Base-by-base conservation (phyloP, 495 filamentous ascomycete genomes). In the Sordaria brevicollis region DNA sequence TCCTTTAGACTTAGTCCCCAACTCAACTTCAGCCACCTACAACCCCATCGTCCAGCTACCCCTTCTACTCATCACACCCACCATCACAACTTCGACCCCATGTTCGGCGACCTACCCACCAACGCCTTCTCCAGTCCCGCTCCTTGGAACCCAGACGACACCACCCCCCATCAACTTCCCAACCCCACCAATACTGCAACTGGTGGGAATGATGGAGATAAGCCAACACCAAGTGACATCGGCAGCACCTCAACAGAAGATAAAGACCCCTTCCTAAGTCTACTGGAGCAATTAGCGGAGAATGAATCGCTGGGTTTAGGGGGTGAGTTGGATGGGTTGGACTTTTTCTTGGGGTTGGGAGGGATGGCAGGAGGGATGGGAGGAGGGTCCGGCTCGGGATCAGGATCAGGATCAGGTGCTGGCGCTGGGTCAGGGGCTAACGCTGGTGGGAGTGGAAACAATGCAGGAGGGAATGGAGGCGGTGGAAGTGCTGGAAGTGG, bases 211-310 rank as follows among this genome's bases (percentile, higher is more conserved):
- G 10, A 76, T 73, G n/a, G 62, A 67, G 10, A 41, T 13, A 49
- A 85, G 79, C 84, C 0, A 79, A 74, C 2, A 75, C 69, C 4
- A 79, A 85, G 80, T 70, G 77, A 80, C 31, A 77, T 79, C 11
- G 79, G 77, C 2, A 82, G 82, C 68, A 75, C 79, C 10, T 79
- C 70, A 3, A 77, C 80, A 13, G 82, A 82, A 39, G 91, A 93
- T 69, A 92, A 90, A 68, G 92, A 94, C 75, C 92, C 92, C 3
- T 94, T 94, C 73, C 74, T 94, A 34, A 91, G 88, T 70, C 76
- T 94, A 65, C 81, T 94, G 38, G 91, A 94, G 76, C 91, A 93
- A 80, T 79, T 94, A 69, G 91, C 91, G 0, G 90, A 93, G 78
- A 92, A 92, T 74, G 91, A 93, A 75, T 83, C 87, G 31, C 71